Evolutionary conservation across 2,329 filamentous ascomycete genomes (phyloP).

Genomic region (Epichloe sp.): DNA sequence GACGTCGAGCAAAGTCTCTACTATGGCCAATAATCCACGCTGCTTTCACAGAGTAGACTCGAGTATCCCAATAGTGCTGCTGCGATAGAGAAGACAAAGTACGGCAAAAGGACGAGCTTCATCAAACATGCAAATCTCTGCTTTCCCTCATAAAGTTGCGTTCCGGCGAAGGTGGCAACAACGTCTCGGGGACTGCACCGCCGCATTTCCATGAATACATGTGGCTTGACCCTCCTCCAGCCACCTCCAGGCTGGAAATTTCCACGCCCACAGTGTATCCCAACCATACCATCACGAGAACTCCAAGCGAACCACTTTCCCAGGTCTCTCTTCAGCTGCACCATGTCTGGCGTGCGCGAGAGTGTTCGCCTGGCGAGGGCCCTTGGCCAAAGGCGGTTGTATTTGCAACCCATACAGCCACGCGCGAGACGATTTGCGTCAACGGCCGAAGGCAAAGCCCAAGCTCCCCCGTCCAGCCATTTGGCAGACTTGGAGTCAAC

Average conservation of each 20-base stretch:
- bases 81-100: too few species aligned
- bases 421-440: constrained; percentile 31
- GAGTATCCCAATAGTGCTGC: too few species aligned
- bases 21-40: too few species aligned
- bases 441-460: constrained; percentile 25
- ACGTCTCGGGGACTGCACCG: not conserved
- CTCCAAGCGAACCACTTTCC: constrained; percentile 1
- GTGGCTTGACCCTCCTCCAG: constrained; percentile 13
- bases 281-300: not conserved
- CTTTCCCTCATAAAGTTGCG: too few species aligned
- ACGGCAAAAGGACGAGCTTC: too few species aligned
- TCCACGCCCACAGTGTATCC: constrained; percentile 12
- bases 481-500: constrained; percentile 37
- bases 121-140: not conserved
- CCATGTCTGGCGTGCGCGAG: constrained; percentile 30
- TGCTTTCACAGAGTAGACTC: too few species aligned
- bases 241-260: constrained; percentile 18
- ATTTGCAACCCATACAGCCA: constrained; percentile 11
- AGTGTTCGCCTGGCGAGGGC: constrained; percentile 23
- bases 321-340: constrained; percentile 5
- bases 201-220: constrained; percentile 5
- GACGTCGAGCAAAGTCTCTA: too few species aligned
- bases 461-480: constrained; percentile 12
- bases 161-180: too few species aligned
- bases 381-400: constrained; percentile 17